Base-by-base conservation (phyloP, 768 basidiomycete species). In the Scleroderma bovista region DNA sequence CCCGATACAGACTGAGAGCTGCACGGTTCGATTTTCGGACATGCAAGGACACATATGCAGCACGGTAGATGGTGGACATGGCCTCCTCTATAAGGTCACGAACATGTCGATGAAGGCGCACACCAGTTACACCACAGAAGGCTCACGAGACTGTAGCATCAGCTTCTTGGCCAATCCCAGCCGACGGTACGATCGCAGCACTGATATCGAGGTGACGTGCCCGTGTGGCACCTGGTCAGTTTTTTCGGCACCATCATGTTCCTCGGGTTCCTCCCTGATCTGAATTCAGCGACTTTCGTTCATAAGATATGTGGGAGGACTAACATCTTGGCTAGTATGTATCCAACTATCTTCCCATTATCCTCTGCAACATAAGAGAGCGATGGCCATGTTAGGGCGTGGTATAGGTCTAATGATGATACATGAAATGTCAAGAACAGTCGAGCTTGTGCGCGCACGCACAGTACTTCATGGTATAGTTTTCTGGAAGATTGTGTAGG, bases 201-300 rank as follows among this genome's bases (percentile, higher is more conserved):
- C 94, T 0, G 93, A 95, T 61, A 98, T 97, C 5, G 94, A 96
- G 13, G 93, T 98, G 61, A 98, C 90, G 60, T 98, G 94, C 0
- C 94, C 94, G 55, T 93, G 88, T 0, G 80, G 74, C 20, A 81
- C 78, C 20, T 77, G 75, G 2, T 76, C 75, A 23, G 61, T 20
- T n/a, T 82, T 79, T 44, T 85, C 51, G 12, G 59, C 69, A 12
- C 72, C 65, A 12, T 80, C 81, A 50, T 77, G 46, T 23, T 67
- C 66, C 33, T 67, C 65, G 2, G 44, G 46, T 33, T 78, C 76
- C 55, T 90, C 87, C 83, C 86, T 88, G 26, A 53, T 52, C 33
- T 65, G 65, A 53, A 72, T 72, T 16, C 26, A 22, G 54, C 74
- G 73, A 31, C 67, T 71, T 37, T 15, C n/a, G 13, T 13, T 36